Evolutionary conservation across 306 rosid species (phyloP), one percentile per base, ranked within the genome.

Genomic region (Cucurbita ficifolia): DNA sequence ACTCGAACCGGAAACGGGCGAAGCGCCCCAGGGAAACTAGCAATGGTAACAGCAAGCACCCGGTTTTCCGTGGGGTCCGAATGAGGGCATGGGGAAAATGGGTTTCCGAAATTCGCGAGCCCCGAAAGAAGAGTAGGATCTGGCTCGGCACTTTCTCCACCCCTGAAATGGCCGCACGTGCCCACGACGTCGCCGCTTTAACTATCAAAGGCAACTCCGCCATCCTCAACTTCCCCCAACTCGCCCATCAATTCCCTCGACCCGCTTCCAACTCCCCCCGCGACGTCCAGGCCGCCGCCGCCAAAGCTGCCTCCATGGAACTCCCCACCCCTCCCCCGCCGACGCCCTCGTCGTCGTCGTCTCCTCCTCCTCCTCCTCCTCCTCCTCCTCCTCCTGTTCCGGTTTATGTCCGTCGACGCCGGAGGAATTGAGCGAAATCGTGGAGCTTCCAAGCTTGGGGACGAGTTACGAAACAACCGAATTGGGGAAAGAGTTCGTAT

Each of bases 81-180:
- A 94, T 90, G 99, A 79, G 99, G 57, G 64, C 90, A 0, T 94
- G 99, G 99, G 99, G 99, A 5, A 94, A 87, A 70, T 94, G 99
- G 99, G 99, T 94, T 2, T 94, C 99, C 29, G 99, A 94, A 88
- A 94, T 94, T 82, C 88, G 99, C 0, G 96, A 94, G 72, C 99
- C 99, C 4, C 61, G 95, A 48, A 94, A 94, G 80, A 94, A 94
- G 74, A 94, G 82, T 70, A 86, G 99, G 85, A 94, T 94, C 88
- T 94, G 99, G 99, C 89, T 94, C 0, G 99, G 99, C 0, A 94
- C 99, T 4, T 94, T 86, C 79, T 85, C 92, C 11, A 89, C 97
- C 0, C 84, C 99, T 0, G 97, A 94, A 81, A 94, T 94, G 99
- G 99, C 99, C 5, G 99, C 99, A 45, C 95, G 99, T 79, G 99